Conservation (phyloP, 2,329 filamentous ascomycete genomes). For the Xylariaceae sp. region DNA sequence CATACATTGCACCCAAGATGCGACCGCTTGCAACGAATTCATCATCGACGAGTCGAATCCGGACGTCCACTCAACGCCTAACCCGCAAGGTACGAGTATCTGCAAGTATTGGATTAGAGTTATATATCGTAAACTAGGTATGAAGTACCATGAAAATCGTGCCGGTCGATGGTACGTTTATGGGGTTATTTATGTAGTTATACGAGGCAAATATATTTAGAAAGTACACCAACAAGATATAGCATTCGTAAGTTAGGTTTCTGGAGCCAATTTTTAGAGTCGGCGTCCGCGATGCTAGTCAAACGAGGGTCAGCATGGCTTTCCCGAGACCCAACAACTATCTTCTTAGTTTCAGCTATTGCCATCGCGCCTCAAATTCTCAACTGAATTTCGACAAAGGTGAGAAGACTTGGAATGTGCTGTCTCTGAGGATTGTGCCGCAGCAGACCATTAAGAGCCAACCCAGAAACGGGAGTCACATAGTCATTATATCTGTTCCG, state of each 20-base stretch:
- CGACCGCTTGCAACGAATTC: constrained; percentile 46
- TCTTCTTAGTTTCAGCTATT: constrained; percentile 36
- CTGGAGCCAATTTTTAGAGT: constrained; percentile 43
- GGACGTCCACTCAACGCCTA: constrained; percentile 49
- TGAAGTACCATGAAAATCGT: no score
- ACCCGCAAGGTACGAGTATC: constrained; percentile 42
- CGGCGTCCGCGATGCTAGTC: constrained; percentile 40
- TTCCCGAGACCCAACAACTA: constrained; percentile 21
- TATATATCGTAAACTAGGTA: not conserved
- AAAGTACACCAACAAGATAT: constrained; percentile 35
- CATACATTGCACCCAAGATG: constrained; percentile 43
- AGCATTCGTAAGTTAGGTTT: constrained; percentile 44
- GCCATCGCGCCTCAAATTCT: constrained; percentile 29
- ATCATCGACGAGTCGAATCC: constrained; percentile 49
- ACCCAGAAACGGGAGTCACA: no score
- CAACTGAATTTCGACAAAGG: no score
- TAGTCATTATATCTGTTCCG: no score
- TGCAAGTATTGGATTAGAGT: constrained; percentile 1
- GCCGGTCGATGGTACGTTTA: not conserved
- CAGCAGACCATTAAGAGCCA: no score
- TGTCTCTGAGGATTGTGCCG: no score
- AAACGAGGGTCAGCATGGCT: constrained; percentile 40
- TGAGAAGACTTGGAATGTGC: no score
- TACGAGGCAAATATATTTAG: not conserved
- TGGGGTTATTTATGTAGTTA: no score